Evolutionary conservation across 805 yeast species (phyloP), one percentile per base, ranked within the genome.

Genomic region (Wickerhamomyces bisporus): DNA sequence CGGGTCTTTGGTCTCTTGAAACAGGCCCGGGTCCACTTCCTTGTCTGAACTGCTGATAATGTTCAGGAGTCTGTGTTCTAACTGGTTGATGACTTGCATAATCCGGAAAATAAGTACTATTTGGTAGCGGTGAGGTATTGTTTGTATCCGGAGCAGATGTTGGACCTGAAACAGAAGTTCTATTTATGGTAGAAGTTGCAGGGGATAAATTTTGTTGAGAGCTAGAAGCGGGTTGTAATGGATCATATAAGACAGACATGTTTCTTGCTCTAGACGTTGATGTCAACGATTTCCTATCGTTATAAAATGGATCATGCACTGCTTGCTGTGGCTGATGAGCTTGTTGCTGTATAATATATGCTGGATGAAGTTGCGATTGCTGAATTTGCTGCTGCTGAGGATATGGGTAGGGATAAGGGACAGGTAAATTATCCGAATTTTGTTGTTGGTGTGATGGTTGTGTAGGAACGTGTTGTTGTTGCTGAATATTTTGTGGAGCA

Each of bases 161-260:
- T 5, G 38, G 39, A 2, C 50, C 52, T n/a, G 49, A 48, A 10
- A 39, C 24, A 2, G 58, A 52, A 3, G 43, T 41, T 35, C 49
- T 41, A 30, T 39, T 44, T 1, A 36, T 14, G 3, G 43, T 20
- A 2, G 44, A 11, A 13, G 38, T 29, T 1, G 50, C 42, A 3
- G 56, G 52, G 5, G 57, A 45, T 6, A 3, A 30, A n/a, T 1
- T 14, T 17, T 6, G 21, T 11, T 16, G 8, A 10, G 20, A 23
- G 10, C 21, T 24, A 10, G 47, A 32, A 16, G 35, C 39, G 3
- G 52, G 45, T 25, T 53, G 57, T 11, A 55, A 39, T 6, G 60
- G 60, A 35, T 55, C 60, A 37, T 47, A 52, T 3, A 53, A 23
- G 9, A 55, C 36, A 4, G 59, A 54, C 51, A 52, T 41, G 21